These are phyloP conservation scores for Striga asiatica DNA, from an alignment of 257 asterid species.

Conservation along the genomic window DNA sequence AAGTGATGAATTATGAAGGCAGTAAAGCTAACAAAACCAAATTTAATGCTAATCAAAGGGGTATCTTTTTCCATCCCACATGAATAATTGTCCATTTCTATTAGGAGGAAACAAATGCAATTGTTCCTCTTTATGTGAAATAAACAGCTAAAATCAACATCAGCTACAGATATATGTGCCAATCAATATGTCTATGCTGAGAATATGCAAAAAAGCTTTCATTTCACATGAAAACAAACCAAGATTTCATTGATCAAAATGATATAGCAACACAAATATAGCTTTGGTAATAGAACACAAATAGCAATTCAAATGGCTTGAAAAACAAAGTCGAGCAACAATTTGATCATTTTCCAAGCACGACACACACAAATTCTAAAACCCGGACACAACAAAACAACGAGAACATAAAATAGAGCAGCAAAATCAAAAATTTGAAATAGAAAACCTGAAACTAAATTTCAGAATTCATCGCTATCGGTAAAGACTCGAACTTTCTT, in stretches of 20 bases:
- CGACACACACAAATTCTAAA: conserved; percentile 15
- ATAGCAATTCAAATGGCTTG: conserved; percentile 15
- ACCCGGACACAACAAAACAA: conserved; percentile 10
- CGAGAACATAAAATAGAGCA: conserved; percentile 13
- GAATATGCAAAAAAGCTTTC: too few relatives aligned
- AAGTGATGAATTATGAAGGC: conserved; percentile 13
- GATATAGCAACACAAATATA: not conserved
- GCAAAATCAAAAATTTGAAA: conserved; percentile 26
- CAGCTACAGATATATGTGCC: too few relatives aligned
- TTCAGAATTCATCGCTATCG: conserved; percentile 26
- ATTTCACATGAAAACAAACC: too few relatives aligned
- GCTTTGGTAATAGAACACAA: conserved; percentile 2
- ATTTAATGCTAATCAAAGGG: too few relatives aligned
- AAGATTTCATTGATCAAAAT: conserved; percentile 6
- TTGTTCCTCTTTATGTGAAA: conserved; percentile 19
- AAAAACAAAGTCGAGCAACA: conserved; percentile 31
- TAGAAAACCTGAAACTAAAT: conserved; percentile 29
- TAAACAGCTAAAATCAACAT: conserved; percentile 23
- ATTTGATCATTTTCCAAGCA: conserved; percentile 31
- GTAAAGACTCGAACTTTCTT: conserved; percentile 25
- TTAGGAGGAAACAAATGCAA: conserved; percentile 19
- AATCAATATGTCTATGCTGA: too few relatives aligned
- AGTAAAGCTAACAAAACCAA: conserved; percentile 23
- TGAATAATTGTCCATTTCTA: conserved; percentile 26
- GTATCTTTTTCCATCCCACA: conserved; percentile 23